phyloP scores from a whole-genome alignment of 2,329 filamentous ascomycete species.

The Aspergillus jensenii region DNA sequence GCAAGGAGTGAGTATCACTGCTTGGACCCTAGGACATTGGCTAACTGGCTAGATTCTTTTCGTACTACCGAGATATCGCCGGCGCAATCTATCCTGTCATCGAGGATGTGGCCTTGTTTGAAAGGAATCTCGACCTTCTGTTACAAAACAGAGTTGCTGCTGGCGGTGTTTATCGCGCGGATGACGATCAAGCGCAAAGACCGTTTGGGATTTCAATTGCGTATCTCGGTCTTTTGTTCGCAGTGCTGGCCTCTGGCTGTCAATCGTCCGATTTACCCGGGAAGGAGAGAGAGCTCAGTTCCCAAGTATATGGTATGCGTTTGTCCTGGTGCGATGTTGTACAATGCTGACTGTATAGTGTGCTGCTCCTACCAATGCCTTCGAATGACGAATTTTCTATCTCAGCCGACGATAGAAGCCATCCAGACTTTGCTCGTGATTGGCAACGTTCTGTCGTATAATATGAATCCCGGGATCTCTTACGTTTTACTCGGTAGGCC shows the following conservation, averaged over 20 bases:
- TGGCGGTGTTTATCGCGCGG: slow-evolving; percentile 42
- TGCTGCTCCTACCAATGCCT: slow-evolving; percentile 66
- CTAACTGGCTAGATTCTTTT: slow-evolving; percentile 49
- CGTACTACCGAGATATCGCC: slow-evolving; percentile 58
- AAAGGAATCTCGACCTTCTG: slow-evolving; percentile 55
- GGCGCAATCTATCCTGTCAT: slow-evolving; percentile 62
- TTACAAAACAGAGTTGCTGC: slow-evolving; percentile 52
- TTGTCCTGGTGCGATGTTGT: not conserved
- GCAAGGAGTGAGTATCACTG: slow-evolving; percentile 45
- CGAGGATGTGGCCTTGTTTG: slow-evolving; percentile 56
- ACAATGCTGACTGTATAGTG: slow-evolving; percentile 42
- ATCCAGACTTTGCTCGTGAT: slow-evolving; percentile 64
- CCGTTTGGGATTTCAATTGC: slow-evolving; percentile 60
- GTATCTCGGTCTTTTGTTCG: slow-evolving; percentile 61
- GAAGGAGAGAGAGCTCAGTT: slow-evolving; percentile 62
- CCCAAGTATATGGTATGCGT: slow-evolving; percentile 58
- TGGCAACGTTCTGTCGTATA: slow-evolving; percentile 62
- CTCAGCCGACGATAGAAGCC: slow-evolving; percentile 60
- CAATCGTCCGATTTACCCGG: slow-evolving; percentile 59
- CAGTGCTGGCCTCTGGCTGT: slow-evolving; percentile 62
- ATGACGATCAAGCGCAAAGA: slow-evolving; percentile 51
- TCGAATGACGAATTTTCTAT: slow-evolving; percentile 64
- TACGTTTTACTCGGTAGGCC: slow-evolving; percentile 56
- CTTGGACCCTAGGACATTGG: not conserved
- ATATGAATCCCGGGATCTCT: slow-evolving; percentile 65